Evolutionary conservation across 768 basidiomycete species (phyloP).

Genomic region (Suillus subalutaceus): DNA sequence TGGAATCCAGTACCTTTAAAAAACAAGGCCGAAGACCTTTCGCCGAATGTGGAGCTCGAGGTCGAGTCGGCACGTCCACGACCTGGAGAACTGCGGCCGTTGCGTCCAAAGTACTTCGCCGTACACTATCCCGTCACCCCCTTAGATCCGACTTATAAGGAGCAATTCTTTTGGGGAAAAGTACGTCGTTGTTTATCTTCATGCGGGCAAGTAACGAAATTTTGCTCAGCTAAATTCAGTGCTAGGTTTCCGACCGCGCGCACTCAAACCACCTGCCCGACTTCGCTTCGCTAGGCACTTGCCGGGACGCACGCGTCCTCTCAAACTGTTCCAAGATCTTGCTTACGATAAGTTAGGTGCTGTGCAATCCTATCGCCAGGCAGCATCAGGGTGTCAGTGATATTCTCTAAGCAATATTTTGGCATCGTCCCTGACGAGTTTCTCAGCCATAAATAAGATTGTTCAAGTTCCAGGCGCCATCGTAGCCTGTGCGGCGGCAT

Average conservation of each 20-base stretch:
- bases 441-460: conserved; percentile 53
- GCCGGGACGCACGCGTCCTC: conserved; percentile 18
- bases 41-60: conserved; percentile 17
- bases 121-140: conserved; percentile 24
- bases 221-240: conserved; percentile 3
- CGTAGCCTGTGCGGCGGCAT: conserved; percentile 48
- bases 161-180: conserved; percentile 21
- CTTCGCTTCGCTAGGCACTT: conserved; percentile 10
- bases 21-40: conserved; percentile 37
- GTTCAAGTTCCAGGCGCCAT: conserved; percentile 46
- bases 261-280: background rate
- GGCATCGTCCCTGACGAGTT: conserved; percentile 7
- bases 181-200: conserved; percentile 17
- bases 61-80: conserved; percentile 8
- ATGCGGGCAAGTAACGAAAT: background rate
- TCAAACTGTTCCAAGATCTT: conserved; percentile 27
- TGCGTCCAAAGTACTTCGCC: conserved; percentile 19
- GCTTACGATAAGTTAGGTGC: conserved; percentile 28
- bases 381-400: conserved; percentile 45
- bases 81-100: conserved; percentile 6
- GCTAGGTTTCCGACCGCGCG: conserved; percentile 4
- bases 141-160: conserved; percentile 19
- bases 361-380: conserved; percentile 42
- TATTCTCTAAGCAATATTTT: background rate
- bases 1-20: conserved; percentile 29